Evolutionary conservation across 1,284 basidiomycete species (phyloP).

Genomic region (Sutorius eximius): DNA sequence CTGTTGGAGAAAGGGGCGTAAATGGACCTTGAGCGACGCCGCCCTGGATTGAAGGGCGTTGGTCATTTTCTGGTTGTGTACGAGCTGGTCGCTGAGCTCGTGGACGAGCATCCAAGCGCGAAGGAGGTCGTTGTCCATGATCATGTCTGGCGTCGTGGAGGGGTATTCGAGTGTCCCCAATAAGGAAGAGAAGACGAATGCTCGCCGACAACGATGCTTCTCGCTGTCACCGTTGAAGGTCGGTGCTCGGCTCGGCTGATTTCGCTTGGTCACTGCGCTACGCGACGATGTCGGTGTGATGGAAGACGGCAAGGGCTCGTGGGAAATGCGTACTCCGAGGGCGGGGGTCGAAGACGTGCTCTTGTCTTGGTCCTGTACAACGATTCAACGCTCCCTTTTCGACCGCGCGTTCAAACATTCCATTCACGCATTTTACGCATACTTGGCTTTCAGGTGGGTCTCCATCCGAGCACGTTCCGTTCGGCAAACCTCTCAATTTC

Average conservation of each 20-base stretch:
- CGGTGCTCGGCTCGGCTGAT: background rate
- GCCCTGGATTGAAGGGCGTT: conserved; percentile 73
- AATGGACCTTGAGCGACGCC: conserved; percentile 74
- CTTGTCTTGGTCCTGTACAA: conserved; percentile 17
- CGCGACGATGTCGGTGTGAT: background rate
- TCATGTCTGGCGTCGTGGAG: conserved; percentile 16
- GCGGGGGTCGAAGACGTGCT: background rate
- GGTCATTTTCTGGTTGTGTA: conserved; percentile 81
- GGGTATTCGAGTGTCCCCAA: background rate
- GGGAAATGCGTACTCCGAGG: conserved; percentile 17
- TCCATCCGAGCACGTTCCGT: conserved; percentile 24
- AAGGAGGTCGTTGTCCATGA: conserved; percentile 71
- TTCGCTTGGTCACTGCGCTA: background rate
- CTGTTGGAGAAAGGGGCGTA: conserved; percentile 2
- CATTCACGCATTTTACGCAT: conserved; percentile 16
- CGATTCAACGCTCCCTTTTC: conserved; percentile 29
- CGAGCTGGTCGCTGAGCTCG: conserved; percentile 85
- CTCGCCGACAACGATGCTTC: background rate
- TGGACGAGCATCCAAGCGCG: conserved; percentile 78
- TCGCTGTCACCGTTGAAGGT: background rate
- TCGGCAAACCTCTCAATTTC: conserved; percentile 31
- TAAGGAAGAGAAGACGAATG: conserved; percentile 13
- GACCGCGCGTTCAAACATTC: conserved; percentile 4
- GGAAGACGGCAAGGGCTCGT: conserved; percentile 12
- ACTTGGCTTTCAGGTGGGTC: conserved; percentile 8